Conservation (phyloP, 1,284 basidiomycete species). For the Cutaneotrichosporon sp. region DNA sequence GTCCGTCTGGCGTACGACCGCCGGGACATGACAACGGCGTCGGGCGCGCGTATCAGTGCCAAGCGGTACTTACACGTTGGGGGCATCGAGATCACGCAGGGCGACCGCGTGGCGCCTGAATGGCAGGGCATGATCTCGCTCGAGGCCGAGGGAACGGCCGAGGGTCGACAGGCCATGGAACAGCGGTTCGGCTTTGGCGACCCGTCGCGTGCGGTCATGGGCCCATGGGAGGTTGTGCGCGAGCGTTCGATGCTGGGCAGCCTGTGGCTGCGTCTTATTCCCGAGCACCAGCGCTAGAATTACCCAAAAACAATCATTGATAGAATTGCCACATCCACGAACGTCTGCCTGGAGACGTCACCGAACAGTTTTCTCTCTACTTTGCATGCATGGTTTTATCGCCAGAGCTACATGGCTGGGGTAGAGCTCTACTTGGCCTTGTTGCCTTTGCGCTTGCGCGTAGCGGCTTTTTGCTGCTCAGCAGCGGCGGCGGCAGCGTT, state of each 20-base stretch:
- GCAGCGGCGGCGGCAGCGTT: conserved; percentile 5
- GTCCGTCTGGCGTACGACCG: conserved; percentile 46
- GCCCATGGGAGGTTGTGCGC: conserved; percentile 45
- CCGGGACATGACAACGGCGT: conserved; percentile 42
- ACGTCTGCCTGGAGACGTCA: no score
- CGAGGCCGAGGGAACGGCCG: conserved; percentile 47
- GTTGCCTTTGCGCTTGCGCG: conserved; percentile 11
- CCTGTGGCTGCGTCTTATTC: conserved; percentile 42
- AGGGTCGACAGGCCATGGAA: conserved; percentile 39
- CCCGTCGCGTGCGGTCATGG: conserved; percentile 22
- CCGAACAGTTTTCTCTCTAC: neutral
- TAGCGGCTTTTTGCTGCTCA: neutral
- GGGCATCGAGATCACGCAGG: conserved; percentile 37
- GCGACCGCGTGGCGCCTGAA: conserved; percentile 29
- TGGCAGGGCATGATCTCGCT: conserved; percentile 46
- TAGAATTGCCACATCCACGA: neutral
- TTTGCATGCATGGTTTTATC: conserved; percentile 4
- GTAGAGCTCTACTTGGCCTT: conserved; percentile 8
- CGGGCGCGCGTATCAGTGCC: conserved; percentile 43
- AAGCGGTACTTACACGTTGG: conserved; percentile 49
- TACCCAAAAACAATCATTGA: no score
- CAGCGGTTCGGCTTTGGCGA: conserved; percentile 30
- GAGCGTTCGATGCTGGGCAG: conserved; percentile 46
- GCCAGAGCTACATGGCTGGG: no score
- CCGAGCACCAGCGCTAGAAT: conserved; percentile 13